Base-by-base conservation (phyloP, 768 basidiomycete genomes). In the Lactarius psammicola region DNA sequence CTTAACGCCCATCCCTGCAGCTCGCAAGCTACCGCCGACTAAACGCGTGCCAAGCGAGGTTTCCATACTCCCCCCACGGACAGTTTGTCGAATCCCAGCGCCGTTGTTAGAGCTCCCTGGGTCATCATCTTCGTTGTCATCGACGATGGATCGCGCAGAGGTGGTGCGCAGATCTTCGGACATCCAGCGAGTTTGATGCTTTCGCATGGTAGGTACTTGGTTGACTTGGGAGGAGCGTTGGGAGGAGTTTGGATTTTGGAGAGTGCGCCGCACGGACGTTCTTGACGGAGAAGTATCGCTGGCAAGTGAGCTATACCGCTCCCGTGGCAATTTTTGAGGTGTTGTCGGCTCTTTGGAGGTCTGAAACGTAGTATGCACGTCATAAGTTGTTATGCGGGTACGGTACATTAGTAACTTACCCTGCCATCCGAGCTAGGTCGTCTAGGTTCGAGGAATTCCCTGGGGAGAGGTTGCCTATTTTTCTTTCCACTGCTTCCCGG, bases 21-120 rank as follows among this genome's bases (percentile, higher is more conserved):
- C 88, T 56, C 87, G 80, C 64, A 92, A 72, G 18, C 85, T 85
- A 74, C 91, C 88, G 4, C 87, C 84, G 10, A 89, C 74, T 17
- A 92, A 74, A 69, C 82, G 86, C 64, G 88, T 76, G 13, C 84
- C 81, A 18, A 88, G 73, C 9, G 85, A 79, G 72, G 84, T 89
- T 76, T 92, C 91, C 3, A 85, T 87, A 72, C 88, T 90, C 5
- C 90, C 90, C 0, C 82, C 83, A 40, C 90, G 78, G 18, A 82
- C 73, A 34, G 80, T 80, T 72, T 89, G 89, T 51, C 82, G 76
- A 31, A 83, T 76, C 33, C 86, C 88, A 33, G 59, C 54, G 11
- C 57, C 63, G 31, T 51, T 64, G 36, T 60, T 46, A 18, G 73
- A 72, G 36, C 60, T 56, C 3, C 54, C 34, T 0, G 63, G 73